These are phyloP conservation scores for Agrocybe chaxingu DNA, from an alignment of 768 basidiomycete species.

Conservation along the genomic window DNA sequence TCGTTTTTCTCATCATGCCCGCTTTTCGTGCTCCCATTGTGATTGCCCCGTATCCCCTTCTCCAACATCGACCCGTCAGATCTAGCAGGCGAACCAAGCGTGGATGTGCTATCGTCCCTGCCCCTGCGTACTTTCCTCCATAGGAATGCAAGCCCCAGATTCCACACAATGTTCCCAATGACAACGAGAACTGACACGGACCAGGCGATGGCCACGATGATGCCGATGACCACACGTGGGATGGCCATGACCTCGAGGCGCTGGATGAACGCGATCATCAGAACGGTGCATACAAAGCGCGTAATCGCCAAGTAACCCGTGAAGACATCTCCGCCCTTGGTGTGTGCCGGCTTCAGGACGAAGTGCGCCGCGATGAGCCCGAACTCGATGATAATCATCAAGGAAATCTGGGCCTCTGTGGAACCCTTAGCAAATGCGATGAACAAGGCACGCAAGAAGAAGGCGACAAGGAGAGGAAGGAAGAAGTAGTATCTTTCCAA, in stretches of 20 bases:
- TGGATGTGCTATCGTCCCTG: slow-evolving; percentile 1
- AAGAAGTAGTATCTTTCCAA: slow-evolving; percentile 67
- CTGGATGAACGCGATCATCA: slow-evolving; percentile 78
- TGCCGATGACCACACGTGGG: slow-evolving; percentile 77
- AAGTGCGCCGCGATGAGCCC: slow-evolving; percentile 52
- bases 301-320: slow-evolving; percentile 62
- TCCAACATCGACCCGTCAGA: slow-evolving; percentile 37
- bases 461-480: slow-evolving; percentile 49
- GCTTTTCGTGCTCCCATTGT: slow-evolving; percentile 10
- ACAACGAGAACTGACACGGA: slow-evolving; percentile 68
- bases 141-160: slow-evolving; percentile 35
- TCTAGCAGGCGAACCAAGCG: slow-evolving; percentile 12
- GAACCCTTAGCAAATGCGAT: slow-evolving; percentile 61
- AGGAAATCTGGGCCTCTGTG: slow-evolving; percentile 67
- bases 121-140: slow-evolving; percentile 17
- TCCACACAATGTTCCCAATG: slow-evolving; percentile 61
- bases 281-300: slow-evolving; percentile 64
- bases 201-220: slow-evolving; percentile 68
- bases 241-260: slow-evolving; percentile 64
- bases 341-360: slow-evolving; percentile 59
- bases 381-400: slow-evolving; percentile 65
- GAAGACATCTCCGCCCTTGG: slow-evolving; percentile 69
- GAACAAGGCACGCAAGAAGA: slow-evolving; percentile 68
- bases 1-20: slow-evolving; percentile 3
- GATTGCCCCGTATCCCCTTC: slow-evolving; percentile 25